phyloP scores from a whole-genome alignment of 495 filamentous ascomycete species.

The Halenospora varia region DNA sequence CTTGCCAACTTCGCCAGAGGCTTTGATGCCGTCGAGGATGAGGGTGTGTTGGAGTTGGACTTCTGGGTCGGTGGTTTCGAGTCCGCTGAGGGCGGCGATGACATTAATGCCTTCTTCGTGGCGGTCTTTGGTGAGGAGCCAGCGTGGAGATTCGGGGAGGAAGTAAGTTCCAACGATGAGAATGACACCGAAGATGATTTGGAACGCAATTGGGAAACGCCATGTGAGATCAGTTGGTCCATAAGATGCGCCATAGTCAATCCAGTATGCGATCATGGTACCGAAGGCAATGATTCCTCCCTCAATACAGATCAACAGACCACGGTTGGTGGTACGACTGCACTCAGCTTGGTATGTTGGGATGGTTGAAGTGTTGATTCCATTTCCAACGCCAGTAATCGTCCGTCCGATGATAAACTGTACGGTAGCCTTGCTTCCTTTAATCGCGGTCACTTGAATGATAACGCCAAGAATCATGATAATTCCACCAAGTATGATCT shows the following conservation, averaged over 20 bases:
- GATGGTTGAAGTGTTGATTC: constrained; percentile 74
- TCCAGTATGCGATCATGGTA: constrained; percentile 75
- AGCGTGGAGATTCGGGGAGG: constrained; percentile 75
- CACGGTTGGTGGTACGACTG: constrained; percentile 70
- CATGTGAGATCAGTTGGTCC: constrained; percentile 61
- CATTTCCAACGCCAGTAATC: constrained; percentile 73
- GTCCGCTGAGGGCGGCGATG: constrained; percentile 63
- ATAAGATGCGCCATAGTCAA: constrained; percentile 74
- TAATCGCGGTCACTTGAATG: constrained; percentile 58
- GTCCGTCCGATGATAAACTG: constrained; percentile 76
- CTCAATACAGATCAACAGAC: constrained; percentile 80
- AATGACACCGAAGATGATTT: constrained; percentile 67
- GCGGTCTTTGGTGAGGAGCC: constrained; percentile 64
- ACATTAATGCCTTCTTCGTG: constrained; percentile 65
- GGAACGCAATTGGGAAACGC: constrained; percentile 83
- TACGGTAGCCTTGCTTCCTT: constrained; percentile 36
- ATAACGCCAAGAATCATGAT: constrained; percentile 74
- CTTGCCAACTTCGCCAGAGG: constrained; percentile 50
- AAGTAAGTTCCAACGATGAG: constrained; percentile 60
- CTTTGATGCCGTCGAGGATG: constrained; percentile 59
- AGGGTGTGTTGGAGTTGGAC: constrained; percentile 54
- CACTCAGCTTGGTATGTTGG: constrained; percentile 80
- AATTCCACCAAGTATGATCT: constrained; percentile 55
- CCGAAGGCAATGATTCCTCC: constrained; percentile 78
- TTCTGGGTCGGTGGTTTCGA: constrained; percentile 54